Evolutionary conservation across 352 stramenopile genomes (phyloP).

Genomic region (Phytophthora podocarpi): DNA sequence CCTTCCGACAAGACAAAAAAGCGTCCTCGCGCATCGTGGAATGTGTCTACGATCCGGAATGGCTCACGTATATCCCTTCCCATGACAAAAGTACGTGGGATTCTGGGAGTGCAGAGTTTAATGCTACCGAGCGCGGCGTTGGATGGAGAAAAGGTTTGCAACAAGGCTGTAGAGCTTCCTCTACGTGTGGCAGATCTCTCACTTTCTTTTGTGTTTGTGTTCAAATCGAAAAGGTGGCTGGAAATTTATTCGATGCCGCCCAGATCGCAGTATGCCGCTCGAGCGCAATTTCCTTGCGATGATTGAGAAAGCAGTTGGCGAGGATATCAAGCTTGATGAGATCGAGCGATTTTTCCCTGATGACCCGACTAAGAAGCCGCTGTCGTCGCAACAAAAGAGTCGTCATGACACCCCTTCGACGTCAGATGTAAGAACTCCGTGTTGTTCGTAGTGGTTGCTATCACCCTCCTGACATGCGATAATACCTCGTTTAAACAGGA

Average conservation of each 20-base stretch:
- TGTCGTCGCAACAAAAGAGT: constrained; percentile 41
- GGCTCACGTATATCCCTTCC: constrained; percentile 83
- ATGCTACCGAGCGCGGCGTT: constrained; percentile 58
- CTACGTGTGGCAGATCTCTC: constrained; percentile 40
- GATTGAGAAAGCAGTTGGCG: constrained; percentile 73
- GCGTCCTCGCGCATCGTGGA: constrained; percentile 83
- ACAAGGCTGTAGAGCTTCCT: constrained; percentile 28
- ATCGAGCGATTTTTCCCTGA: constrained; percentile 82
- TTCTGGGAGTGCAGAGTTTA: constrained; percentile 66
- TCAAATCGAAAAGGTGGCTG: constrained; percentile 58
- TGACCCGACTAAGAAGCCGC: constrained; percentile 60
- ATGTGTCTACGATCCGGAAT: constrained; percentile 83
- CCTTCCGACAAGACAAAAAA: constrained; percentile 83
- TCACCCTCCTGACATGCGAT: background rate
- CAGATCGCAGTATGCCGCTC: constrained; percentile 68
- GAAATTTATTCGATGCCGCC: constrained; percentile 71
- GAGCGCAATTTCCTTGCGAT: constrained; percentile 61
- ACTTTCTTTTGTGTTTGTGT: constrained; percentile 2
- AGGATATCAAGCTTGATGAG: constrained; percentile 84
- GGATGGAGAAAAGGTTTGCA: constrained; percentile 80
- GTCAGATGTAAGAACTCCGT: constrained; percentile 44
- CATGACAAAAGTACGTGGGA: constrained; percentile 87
- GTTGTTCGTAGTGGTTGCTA: background rate
- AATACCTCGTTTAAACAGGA: constrained; percentile 40
- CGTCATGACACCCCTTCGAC: constrained; percentile 39